Base-by-base conservation (phyloP, 1,284 basidiomycete genomes). In the Ustilago lituana region DNA sequence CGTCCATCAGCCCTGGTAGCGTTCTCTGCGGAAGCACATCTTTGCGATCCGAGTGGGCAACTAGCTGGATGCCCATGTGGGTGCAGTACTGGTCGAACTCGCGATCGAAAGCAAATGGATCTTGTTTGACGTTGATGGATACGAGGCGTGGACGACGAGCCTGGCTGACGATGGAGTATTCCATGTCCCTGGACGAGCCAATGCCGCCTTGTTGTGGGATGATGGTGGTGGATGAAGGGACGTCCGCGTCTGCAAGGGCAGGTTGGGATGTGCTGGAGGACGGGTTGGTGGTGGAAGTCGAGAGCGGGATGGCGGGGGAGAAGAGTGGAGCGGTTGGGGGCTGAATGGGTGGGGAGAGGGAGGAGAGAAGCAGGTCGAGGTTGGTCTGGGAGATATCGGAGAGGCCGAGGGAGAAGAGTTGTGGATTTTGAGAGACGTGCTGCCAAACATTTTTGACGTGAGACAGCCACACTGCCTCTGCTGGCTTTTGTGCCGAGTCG, bases 91-190 rank as follows among this genome's bases (percentile, higher is more conserved):
- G 49, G 31, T 56, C 61, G 48, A 77, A 54, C 10, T 53, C 35
- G 1, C 57, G 37, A 56, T 76, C 74, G 19, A 70, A 74, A 3
- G 67, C 59, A 22, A 63, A 73, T 0, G 69, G 65, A 23, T 73
- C 65, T 11, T 73, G 57, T 26, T 75, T 73, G 49, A 74, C 62
- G 47, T 74, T 75, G 61, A 75, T 77, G 9, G 73, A 67, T 4
- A 64, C 56, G 6, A 75, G 26, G 36, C 73, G 36, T 24, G 73
- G 74, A 19, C 74, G 27, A 11, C 71, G 53, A 15, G 68, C 50
- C 4, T 22, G 22, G 33, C 50, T 53, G 19, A 55, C 49, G 45
- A 69, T 39, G 12, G 55, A 61, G 46, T 68, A 71, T 31, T 63
- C 66, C 39, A 60, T 26, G 51, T 63, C 64, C 59, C 62, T 65